Base-by-base conservation (phyloP, 306 rosid species). In the Cucurbita maxima region DNA sequence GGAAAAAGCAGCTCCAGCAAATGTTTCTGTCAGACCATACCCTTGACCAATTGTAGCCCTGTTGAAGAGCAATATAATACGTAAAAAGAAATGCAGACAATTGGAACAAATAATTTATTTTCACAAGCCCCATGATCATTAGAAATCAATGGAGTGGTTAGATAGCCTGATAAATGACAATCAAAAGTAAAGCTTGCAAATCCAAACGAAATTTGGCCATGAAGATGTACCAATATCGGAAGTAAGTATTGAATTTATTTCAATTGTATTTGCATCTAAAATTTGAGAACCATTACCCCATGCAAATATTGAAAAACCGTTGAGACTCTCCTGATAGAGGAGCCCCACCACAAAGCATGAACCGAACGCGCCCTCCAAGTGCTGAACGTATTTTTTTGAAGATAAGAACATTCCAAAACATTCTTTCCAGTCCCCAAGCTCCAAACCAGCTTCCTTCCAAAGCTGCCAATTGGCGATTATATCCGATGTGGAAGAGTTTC, bases 371-470 rank as follows among this genome's bases (percentile, higher is more conserved):
- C 55, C 98, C 96, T 75, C 98, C 98, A 63, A 93, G 88, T 71
- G 81, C 68, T 40, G 78, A 14, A 2, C 96, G 92, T 69, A 88
- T 78, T 44, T 79, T 81, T 76, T 80, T 85, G 68, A 93, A 90
- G 79, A 93, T 76, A 62, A 90, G 15, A 19, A 58, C 57, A 76
- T 90, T 93, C 98, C 98, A 93, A 55, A 90, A 57, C 74, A 77
- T 30, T 83, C 59, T 85, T 77, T 93, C 98, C 76, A 90, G 82
- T 50, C 97, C 97, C 94, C 90, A 88, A 53, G 97, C 98, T 79
- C 98, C 98, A 81, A 93, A 82, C 97, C 96, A 93, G 85, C 98
- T 93, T 84, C 98, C 98, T 76, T 87, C 89, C 52, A 88, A 71
- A 71, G 96, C 86, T 41, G 85, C 88, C 73, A 90, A 82, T 58